These are phyloP conservation scores for Thozetella sp. DNA, from an alignment of 495 filamentous ascomycete genomes.

Conservation along the genomic window DNA sequence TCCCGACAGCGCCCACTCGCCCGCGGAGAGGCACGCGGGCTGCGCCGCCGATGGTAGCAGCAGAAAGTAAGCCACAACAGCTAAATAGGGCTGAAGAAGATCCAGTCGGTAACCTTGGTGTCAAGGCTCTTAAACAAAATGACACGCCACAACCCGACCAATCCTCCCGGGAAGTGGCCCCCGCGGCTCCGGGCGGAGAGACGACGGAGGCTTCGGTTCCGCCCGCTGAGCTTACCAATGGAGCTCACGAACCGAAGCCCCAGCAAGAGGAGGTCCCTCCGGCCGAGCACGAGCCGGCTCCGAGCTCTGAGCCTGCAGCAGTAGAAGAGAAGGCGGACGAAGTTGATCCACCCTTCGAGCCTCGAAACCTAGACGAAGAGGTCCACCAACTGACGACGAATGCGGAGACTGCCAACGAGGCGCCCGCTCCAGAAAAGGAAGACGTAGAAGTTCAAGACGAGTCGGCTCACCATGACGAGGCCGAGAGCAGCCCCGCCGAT, in stretches of 20 bases:
- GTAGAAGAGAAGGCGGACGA: too few species aligned
- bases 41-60: constrained; percentile 7
- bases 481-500: too few species aligned
- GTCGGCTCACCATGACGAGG: too few species aligned
- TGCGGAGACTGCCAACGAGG: too few species aligned
- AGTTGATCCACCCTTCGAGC: too few species aligned
- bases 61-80: constrained; percentile 13
- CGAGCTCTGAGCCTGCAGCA: background rate
- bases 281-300: background rate
- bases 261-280: background rate
- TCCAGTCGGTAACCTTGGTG: constrained; percentile 7
- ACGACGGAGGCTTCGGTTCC: background rate
- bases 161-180: background rate
- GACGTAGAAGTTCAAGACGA: too few species aligned
- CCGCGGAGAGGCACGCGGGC: constrained; percentile 10
- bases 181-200: background rate
- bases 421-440: too few species aligned
- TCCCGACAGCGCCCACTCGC: constrained; percentile 14
- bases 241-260: background rate
- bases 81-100: constrained; percentile 1
- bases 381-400: too few species aligned
- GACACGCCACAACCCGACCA: background rate
- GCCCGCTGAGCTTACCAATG: background rate
- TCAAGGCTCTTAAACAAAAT: constrained; percentile 14
- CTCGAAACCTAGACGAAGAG: too few species aligned